These are phyloP conservation scores for Termitomyces sp. DNA, from an alignment of 768 basidiomycete genomes.

Conservation along the genomic window DNA sequence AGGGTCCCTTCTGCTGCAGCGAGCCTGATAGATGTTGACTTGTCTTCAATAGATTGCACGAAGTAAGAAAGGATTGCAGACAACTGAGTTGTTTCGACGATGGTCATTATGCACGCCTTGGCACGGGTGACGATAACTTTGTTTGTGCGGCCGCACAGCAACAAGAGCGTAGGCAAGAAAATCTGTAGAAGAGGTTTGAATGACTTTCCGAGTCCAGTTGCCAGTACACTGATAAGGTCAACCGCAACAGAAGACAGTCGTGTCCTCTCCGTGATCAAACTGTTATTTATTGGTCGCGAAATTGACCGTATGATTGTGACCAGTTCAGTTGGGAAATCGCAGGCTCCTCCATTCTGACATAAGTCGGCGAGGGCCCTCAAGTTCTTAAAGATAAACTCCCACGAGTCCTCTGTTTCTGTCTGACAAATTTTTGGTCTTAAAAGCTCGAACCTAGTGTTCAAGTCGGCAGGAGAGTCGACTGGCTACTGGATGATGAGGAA, in stretches of 20 bases:
- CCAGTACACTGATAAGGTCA: slow-evolving; percentile 25
- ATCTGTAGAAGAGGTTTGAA: slow-evolving; percentile 69
- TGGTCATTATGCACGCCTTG: slow-evolving; percentile 49
- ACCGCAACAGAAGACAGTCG: slow-evolving; percentile 15
- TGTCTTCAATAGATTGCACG: slow-evolving; percentile 59
- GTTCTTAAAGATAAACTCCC: slow-evolving; percentile 13
- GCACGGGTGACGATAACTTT: slow-evolving; percentile 74
- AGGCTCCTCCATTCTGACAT: slow-evolving; percentile 14
- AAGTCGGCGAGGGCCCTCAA: slow-evolving; percentile 7
- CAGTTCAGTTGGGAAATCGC: slow-evolving; percentile 15
- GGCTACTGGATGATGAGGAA: slow-evolving; percentile 2
- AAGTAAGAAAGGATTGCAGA: slow-evolving; percentile 62
- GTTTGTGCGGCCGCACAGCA: slow-evolving; percentile 69
- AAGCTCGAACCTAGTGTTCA: slow-evolving; percentile 10
- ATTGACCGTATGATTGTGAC: slow-evolving; percentile 13
- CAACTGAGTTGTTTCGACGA: slow-evolving; percentile 67
- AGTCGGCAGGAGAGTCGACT: slow-evolving; percentile 4
- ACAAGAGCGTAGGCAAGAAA: slow-evolving; percentile 66
- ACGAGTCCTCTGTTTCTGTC: slow-evolving; percentile 19
- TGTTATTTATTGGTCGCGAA: slow-evolving; percentile 13
- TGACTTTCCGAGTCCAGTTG: slow-evolving; percentile 56
- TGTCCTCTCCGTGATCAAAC: slow-evolving; percentile 17
- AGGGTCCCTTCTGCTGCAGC: slow-evolving; percentile 64
- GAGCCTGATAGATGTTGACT: slow-evolving; percentile 60
- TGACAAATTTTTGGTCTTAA: slow-evolving; percentile 7